phyloP scores from a whole-genome alignment of 2,329 filamentous ascomycete genomes.

The Penicillium polonicum region DNA sequence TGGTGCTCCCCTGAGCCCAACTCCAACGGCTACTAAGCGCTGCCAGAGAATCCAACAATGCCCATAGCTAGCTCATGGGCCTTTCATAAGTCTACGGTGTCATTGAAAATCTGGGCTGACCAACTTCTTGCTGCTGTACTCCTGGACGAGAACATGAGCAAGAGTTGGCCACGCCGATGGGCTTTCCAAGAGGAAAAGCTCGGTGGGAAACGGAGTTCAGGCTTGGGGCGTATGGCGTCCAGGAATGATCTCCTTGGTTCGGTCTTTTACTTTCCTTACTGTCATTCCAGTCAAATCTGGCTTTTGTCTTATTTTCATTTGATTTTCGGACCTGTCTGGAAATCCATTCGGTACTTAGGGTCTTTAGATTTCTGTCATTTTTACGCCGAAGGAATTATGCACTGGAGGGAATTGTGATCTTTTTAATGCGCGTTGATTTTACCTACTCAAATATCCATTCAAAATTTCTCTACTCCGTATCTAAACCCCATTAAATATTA shows the following conservation, averaged over 20 bases:
- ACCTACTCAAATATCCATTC: neutral
- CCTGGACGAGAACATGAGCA: neutral
- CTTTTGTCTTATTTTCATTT: neutral
- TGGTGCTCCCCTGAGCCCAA: conserved; percentile 8
- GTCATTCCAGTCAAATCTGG: neutral
- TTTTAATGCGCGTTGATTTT: conserved; percentile 1
- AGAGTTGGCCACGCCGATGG: conserved; percentile 11
- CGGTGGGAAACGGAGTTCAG: conserved; percentile 2
- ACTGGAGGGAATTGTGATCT: conserved; percentile 9
- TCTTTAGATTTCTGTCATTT: conserved; percentile 15
- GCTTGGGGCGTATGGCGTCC: neutral
- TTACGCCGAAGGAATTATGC: conserved; percentile 2
- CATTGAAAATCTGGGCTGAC: conserved; percentile 8
- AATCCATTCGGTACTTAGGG: neutral
- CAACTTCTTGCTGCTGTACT: neutral
- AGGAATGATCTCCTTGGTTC: neutral
- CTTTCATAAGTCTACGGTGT: neutral
- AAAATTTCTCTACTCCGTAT: neutral
- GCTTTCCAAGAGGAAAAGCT: conserved; percentile 10
- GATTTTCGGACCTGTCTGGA: neutral
- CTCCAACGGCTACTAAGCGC: conserved; percentile 2
- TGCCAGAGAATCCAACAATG: neutral
- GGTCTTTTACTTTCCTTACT: neutral
- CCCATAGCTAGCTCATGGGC: neutral
- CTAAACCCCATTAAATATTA: neutral